A percentile compares a stretch with the other conserved stretches of the same genome.
Conservation (phyloP, 2,329 filamentous ascomycete genomes). For the Zymoseptoria passerinii region DNA sequence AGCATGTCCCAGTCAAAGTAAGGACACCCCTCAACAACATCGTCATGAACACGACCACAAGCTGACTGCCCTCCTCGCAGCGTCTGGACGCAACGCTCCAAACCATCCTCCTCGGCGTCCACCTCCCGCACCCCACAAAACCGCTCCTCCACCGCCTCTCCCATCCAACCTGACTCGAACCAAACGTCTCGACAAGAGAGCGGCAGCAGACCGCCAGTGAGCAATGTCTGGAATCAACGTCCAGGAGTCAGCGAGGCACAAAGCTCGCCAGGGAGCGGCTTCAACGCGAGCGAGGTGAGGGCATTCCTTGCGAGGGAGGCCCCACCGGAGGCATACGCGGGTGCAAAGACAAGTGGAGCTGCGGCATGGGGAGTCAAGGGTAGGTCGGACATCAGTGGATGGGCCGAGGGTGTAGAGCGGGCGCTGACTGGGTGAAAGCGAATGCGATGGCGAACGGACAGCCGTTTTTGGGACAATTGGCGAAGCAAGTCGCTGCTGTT, state of each 20-base stretch:
- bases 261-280: constrained; percentile 27
- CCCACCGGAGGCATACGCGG: constrained; percentile 22
- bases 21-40: not conserved
- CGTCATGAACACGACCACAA: not conserved
- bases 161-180: constrained; percentile 12
- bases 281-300: constrained; percentile 38
- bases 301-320: constrained; percentile 35
- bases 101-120: constrained; percentile 2
- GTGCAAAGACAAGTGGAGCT: constrained; percentile 8
- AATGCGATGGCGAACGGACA: constrained; percentile 34
- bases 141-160: constrained; percentile 24
- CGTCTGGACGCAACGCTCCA: constrained; percentile 11
- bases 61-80: not conserved
- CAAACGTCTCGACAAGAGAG: not conserved
- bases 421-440: not conserved
- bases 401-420: not conserved
- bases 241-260: constrained; percentile 22
- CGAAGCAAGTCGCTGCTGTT: constrained; percentile 36
- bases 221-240: constrained; percentile 12
- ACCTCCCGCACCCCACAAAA: constrained; percentile 24
- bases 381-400: not conserved
- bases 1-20: constrained; percentile 5
- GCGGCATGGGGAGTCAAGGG: not conserved
- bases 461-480: constrained; percentile 39
- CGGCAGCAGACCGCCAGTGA: constrained; percentile 10